A percentile compares a stretch with the other conserved stretches of the same genome.
These are phyloP conservation scores for Shiraia bambusicola DNA, from an alignment of 2,329 filamentous ascomycete species.

Conservation along the genomic window DNA sequence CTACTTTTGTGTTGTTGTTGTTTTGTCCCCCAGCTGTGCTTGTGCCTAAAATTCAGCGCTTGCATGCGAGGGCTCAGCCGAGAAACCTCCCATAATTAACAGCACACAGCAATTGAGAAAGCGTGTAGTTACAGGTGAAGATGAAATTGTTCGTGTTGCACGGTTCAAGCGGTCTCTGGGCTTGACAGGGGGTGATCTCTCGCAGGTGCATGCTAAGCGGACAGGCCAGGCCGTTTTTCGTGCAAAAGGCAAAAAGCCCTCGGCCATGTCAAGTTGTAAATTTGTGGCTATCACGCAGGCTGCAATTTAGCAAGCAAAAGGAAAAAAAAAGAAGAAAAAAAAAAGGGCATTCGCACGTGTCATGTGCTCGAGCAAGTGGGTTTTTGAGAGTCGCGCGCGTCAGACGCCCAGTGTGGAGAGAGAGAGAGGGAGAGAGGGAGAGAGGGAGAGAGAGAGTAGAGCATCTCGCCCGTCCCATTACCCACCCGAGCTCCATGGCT, in stretches of 20 bases:
- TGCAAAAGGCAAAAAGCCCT: not conserved
- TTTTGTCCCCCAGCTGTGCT: not conserved
- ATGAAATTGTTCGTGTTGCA: constrained; percentile 21
- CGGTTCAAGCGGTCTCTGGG: constrained; percentile 22
- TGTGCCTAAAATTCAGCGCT: not conserved
- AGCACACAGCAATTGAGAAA: no score
- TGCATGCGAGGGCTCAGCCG: constrained; percentile 1
- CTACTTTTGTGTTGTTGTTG: no score
- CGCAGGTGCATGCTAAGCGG: constrained; percentile 20
- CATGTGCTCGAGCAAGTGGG: constrained; percentile 11
- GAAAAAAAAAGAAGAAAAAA: no score
- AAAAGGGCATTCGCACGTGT: not conserved
- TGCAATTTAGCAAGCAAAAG: no score
- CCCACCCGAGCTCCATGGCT: constrained; percentile 8
- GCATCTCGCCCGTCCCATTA: not conserved
- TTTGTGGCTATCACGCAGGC: no score
- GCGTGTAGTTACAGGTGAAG: no score
- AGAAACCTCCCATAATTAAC: constrained; percentile 8
- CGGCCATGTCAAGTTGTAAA: no score
- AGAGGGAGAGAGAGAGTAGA: constrained; percentile 2
- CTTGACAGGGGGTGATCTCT: constrained; percentile 8
- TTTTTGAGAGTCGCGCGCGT: constrained; percentile 8
- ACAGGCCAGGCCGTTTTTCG: constrained; percentile 12
- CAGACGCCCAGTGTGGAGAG: constrained; percentile 15
- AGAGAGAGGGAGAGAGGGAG: constrained; percentile 3